Base-by-base conservation (phyloP, 1,284 basidiomycete species). In the Pseudozyma hubeiensis region DNA sequence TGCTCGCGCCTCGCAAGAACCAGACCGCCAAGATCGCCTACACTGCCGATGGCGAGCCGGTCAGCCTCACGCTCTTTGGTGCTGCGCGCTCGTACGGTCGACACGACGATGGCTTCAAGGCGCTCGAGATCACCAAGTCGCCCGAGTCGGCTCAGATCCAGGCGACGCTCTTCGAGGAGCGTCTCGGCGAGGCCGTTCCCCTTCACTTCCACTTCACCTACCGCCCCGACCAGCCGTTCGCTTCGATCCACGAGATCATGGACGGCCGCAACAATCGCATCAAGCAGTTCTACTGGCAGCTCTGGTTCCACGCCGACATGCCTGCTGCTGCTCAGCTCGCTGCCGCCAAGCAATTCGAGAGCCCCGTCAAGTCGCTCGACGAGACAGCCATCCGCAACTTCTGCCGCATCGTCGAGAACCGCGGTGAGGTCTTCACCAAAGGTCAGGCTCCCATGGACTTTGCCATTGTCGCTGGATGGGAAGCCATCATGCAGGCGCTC, bases 381-480 rank as follows among this genome's bases (percentile, higher is more conserved):
- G 89, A 91, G 19, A 81, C 85, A 37, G 90, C 90, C 55, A 89
- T 99, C 34, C 92, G 96, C 85, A 88, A 89, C 31, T 99, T 99
- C 88, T 98, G 95, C 82, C 90, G 90, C 46, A 91, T 99, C 51
- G 90, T 98, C 61, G 95, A 94, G 45, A 98, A 97, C 85, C 91
- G 94, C 81, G 91, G 90, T 50, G 94, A 95, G 85, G 88, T 89
- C 7, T 99, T 96, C 89, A 87, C 88, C 30, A 89, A 93, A 54
- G 80, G 77, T 16, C 70, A 75, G 62, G 80, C 80, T 52, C 96
- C 96, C 0, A 97, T 99, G 93, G 97, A 99, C 87, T 98, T 97
- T 83, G 94, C 94, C 58, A 99, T 99, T 82, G 95, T 98, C 64
- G 92, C 94, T 50, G 94, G 95, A 46, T 98, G 96, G 95, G 75